Base-by-base conservation (phyloP, 2,329 filamentous ascomycete genomes). In the Aspergillus texensis region DNA sequence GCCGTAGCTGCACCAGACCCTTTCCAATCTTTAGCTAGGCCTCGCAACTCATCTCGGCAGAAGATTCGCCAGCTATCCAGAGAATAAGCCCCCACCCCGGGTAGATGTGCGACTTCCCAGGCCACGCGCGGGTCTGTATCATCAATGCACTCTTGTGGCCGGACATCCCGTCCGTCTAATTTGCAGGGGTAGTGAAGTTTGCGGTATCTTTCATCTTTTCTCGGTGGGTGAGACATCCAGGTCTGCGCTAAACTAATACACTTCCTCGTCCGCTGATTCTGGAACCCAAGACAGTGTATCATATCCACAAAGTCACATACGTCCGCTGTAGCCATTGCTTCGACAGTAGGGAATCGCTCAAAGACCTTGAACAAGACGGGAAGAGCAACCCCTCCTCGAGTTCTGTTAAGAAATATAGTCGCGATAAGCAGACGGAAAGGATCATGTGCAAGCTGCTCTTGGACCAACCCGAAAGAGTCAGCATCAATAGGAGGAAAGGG, bases 11-110 rank as follows among this genome's bases (percentile, higher is more conserved):
- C 79, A 67, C 68, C 85, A 74, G 70, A 81, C 1, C 90, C 91
- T 70, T 88, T 89, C 86, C 89, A 92, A 66, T 89, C 86, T 11
- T 79, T 75, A 1, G 89, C 87, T 21, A 88, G 77, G 0, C 88
- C 89, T 9, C 93, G 85, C 28, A 96, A 77, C 36, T 85, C 82
- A 74, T 97, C 94, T 1, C 94, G 87, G 75, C 93, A 97, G 77
- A 97, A 97, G 67, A 97, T 97, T 3, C 94, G 88, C 91, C 93
- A 97, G 72, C 91, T 94, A 77, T 97, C 94, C 56, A 94, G 82
- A 0, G 92, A 91, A 76, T 97, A 97, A 1, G 88, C 84, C 19
- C 93, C 92, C 61, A 85, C 75, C 60, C 92, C 89, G 0, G 92
- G 93, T 62, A 97, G 81, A 75, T 96, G 92, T 0, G 90, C 93